Evolutionary conservation across 805 yeast genomes (phyloP).

Genomic region (Debaryomyces tyrocola): DNA sequence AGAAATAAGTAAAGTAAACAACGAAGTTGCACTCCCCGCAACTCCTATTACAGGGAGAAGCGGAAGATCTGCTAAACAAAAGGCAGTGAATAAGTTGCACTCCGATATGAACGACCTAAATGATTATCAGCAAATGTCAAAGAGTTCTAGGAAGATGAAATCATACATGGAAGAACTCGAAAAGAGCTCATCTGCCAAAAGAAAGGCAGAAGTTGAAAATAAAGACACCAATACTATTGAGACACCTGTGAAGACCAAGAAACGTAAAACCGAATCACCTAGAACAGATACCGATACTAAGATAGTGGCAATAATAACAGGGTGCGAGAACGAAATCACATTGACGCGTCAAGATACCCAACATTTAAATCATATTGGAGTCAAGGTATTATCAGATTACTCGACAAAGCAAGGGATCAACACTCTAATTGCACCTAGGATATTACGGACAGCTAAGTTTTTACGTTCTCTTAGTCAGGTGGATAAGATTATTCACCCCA

Average conservation of each 20-base stretch:
- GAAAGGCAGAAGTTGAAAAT: background rate
- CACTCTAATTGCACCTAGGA: conserved; percentile 72
- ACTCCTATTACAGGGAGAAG: conserved; percentile 2
- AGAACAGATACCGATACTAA: conserved; percentile 28
- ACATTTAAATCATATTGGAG: conserved; percentile 54
- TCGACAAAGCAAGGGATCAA: conserved; percentile 40
- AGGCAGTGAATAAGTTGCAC: conserved; percentile 66
- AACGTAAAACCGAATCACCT: conserved; percentile 8
- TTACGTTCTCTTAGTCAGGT: conserved; percentile 64
- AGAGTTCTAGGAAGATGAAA: conserved; percentile 44
- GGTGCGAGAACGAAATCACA: conserved; percentile 51
- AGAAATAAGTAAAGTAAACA: background rate
- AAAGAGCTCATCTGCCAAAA: conserved; percentile 5
- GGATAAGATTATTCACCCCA: conserved; percentile 54
- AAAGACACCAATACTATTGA: background rate
- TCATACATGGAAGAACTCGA: conserved; percentile 37
- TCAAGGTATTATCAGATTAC: conserved; percentile 48
- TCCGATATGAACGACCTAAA: conserved; percentile 68
- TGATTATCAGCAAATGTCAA: conserved; percentile 52
- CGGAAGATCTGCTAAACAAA: conserved; percentile 60
- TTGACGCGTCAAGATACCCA: conserved; percentile 44
- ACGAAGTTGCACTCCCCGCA: conserved; percentile 6
- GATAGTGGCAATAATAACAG: conserved; percentile 59
- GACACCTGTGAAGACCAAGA: conserved; percentile 9
- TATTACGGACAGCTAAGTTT: conserved; percentile 86